Percentiles rank a stretch among this genome's conserved stretches.
Evolutionary conservation across 345 rosid genomes (phyloP).

Genomic region (Geranium brycei): DNA sequence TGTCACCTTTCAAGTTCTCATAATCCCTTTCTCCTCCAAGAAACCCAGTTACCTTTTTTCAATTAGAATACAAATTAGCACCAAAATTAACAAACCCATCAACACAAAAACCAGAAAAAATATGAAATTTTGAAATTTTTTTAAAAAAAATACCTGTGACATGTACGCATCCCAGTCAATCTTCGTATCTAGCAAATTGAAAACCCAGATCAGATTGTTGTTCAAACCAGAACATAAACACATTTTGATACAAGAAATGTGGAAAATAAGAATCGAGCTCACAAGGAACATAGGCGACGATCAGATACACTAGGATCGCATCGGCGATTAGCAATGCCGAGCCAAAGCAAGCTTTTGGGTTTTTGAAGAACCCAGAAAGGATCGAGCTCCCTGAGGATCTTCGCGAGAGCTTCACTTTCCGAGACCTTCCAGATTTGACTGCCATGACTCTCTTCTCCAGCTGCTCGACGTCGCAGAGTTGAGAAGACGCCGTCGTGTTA

Average conservation of each 20-base stretch:
- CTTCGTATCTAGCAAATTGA: constrained; percentile 58
- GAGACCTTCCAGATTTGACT: background rate
- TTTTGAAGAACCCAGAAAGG: constrained; percentile 6
- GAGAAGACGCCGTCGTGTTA: too few relatives aligned
- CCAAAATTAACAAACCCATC: background rate
- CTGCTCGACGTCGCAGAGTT: too few relatives aligned
- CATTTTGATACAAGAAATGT: background rate
- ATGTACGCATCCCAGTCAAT: constrained; percentile 99
- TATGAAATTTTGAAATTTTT: background rate
- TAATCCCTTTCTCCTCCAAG: constrained; percentile 88
- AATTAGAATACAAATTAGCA: background rate
- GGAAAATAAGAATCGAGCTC: constrained; percentile 16
- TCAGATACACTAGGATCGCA: constrained; percentile 54
- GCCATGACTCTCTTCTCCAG: background rate
- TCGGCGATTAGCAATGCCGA: constrained; percentile 37
- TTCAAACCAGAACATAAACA: background rate
- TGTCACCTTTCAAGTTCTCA: constrained; percentile 73
- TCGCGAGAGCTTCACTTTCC: background rate
- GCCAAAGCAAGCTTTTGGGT: constrained; percentile 31
- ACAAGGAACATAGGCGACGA: constrained; percentile 79
- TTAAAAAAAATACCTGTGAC: constrained; percentile 58
- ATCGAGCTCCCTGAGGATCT: background rate
- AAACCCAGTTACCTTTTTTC: constrained; percentile 61
- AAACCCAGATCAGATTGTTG: background rate
- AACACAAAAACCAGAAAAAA: background rate